Evolutionary conservation across 2,329 filamentous ascomycete species (phyloP).

Genomic region (Epichloe gansuensis): DNA sequence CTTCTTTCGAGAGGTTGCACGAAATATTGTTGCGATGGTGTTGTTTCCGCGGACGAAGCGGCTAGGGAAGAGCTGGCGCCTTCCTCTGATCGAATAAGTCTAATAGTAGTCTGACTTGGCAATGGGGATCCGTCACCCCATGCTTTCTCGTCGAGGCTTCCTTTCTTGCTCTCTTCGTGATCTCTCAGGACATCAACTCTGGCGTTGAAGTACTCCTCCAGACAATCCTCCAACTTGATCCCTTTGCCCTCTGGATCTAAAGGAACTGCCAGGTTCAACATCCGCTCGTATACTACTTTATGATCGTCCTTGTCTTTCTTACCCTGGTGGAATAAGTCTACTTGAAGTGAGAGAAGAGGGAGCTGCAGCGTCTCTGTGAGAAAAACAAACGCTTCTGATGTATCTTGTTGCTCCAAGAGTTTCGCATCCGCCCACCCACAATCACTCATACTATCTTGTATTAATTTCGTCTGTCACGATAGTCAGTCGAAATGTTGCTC

Average conservation of each 20-base stretch:
- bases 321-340: slow-evolving; percentile 88
- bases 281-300: slow-evolving; percentile 83
- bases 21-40: slow-evolving; percentile 10
- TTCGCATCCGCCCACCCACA: slow-evolving; percentile 84
- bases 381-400: slow-evolving; percentile 90
- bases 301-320: slow-evolving; percentile 80
- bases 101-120: slow-evolving; percentile 20
- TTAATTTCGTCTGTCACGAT: slow-evolving; percentile 53
- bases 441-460: slow-evolving; percentile 70
- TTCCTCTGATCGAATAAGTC: slow-evolving; percentile 22
- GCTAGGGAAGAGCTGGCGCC: slow-evolving; percentile 21
- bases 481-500: slow-evolving; percentile 7
- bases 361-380: slow-evolving; percentile 83
- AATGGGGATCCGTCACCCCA: slow-evolving; percentile 14
- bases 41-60: slow-evolving; percentile 20
- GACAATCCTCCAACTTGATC: slow-evolving; percentile 76
- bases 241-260: slow-evolving; percentile 56
- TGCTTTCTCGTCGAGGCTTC: slow-evolving; percentile 16
- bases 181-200: slow-evolving; percentile 79
- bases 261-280: slow-evolving; percentile 86
- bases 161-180: slow-evolving; percentile 41
- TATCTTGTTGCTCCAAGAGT: slow-evolving; percentile 75
- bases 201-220: slow-evolving; percentile 93
- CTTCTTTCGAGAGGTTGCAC: neutral
- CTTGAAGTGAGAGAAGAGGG: slow-evolving; percentile 78